phyloP scores from a whole-genome alignment of 176 grass and related monocot genomes.

The Bromus sterilis region DNA sequence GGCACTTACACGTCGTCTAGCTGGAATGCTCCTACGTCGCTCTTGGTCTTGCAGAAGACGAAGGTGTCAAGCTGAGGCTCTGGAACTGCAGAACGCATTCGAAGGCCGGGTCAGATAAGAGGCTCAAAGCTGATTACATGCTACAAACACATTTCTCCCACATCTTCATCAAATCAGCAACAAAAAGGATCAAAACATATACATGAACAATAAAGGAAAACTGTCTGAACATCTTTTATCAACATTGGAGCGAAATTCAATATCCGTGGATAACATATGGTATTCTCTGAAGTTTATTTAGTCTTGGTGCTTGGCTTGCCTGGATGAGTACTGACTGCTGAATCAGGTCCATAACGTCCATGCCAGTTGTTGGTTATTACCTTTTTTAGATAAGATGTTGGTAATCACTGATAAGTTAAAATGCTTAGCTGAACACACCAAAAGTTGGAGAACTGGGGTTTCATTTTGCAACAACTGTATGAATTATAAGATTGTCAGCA shows the following conservation, averaged over 20 bases:
- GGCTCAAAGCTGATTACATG: neutral
- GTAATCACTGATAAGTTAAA: neutral
- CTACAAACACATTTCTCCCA: neutral
- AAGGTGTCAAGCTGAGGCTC: conserved; percentile 79
- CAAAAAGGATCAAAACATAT: neutral
- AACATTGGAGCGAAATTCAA: too few species aligned
- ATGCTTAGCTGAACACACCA: neutral
- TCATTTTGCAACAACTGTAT: neutral
- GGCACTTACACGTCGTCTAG: conserved; percentile 81
- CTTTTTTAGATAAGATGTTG: too few species aligned
- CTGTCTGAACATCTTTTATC: neutral
- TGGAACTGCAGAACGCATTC: conserved; percentile 50
- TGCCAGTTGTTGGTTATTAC: neutral
- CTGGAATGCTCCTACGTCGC: conserved; percentile 81
- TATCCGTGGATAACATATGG: conserved; percentile 1
- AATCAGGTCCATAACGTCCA: neutral
- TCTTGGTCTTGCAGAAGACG: conserved; percentile 95
- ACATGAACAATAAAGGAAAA: neutral
- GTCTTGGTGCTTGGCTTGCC: neutral
- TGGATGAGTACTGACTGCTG: neutral
- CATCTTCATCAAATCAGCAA: neutral
- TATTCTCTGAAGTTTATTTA: neutral
- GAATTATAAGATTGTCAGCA: neutral
- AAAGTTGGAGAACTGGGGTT: neutral
- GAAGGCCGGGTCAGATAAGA: neutral